Conservation (phyloP, 2,329 filamentous ascomycete genomes). For the Coleophoma eucalyptorum region DNA sequence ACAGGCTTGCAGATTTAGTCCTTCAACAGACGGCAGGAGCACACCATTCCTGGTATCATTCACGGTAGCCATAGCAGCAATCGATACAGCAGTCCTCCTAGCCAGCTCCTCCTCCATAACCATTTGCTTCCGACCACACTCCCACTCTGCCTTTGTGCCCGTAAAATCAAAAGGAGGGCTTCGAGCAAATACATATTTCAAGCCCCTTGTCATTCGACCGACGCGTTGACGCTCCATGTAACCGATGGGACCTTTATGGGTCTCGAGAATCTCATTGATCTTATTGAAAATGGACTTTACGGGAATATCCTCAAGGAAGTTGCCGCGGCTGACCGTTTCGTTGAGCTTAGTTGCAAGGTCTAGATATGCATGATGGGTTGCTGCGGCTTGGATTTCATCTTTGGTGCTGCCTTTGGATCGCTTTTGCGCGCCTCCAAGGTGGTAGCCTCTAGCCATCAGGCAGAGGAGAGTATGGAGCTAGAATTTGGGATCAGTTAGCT, state of each 20-base stretch:
- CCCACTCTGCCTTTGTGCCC: constrained; percentile 20
- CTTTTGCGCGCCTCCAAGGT: constrained; percentile 9
- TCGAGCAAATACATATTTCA: constrained; percentile 22
- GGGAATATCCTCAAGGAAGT: constrained; percentile 16
- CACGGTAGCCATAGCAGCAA: background rate
- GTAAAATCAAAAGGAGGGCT: constrained; percentile 15
- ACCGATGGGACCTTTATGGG: constrained; percentile 5
- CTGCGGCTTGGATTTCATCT: background rate
- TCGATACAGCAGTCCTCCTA: background rate
- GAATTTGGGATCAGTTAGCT: too few relatives aligned
- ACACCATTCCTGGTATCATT: background rate
- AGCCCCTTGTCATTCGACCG: constrained; percentile 20
- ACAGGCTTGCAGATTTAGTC: background rate
- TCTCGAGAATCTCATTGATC: constrained; percentile 18
- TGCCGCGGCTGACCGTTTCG: constrained; percentile 17
- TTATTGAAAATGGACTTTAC: constrained; percentile 22
- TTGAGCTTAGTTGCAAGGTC: constrained; percentile 27
- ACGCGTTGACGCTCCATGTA: constrained; percentile 19
- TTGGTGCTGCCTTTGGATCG: too few relatives aligned
- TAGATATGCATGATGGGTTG: constrained; percentile 10
- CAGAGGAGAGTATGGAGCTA: constrained; percentile 24
- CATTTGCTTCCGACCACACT: constrained; percentile 7
- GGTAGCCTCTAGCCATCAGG: constrained; percentile 19
- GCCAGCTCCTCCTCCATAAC: constrained; percentile 2
- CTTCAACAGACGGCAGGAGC: background rate